Evolutionary conservation across 2,329 filamentous ascomycete genomes (phyloP).

Genomic region (Rhexocercosporidium sp.): DNA sequence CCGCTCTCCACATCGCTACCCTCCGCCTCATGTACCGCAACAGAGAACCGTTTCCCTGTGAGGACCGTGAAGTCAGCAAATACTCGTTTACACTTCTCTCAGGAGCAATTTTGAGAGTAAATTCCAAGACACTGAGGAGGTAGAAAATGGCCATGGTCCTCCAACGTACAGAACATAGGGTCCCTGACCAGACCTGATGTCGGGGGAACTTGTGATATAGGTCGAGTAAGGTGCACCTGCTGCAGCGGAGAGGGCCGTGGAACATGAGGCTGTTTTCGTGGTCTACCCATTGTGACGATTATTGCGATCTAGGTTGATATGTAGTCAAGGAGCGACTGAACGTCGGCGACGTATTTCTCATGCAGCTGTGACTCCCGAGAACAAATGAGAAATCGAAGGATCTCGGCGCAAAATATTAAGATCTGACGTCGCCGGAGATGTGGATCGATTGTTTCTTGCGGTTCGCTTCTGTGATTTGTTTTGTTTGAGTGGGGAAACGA

Average conservation of each 20-base stretch:
- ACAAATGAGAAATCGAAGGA: neutral
- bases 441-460: neutral
- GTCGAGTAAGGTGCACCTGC: constrained; percentile 38
- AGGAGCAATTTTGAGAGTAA: no score
- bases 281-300: constrained; percentile 8
- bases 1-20: constrained; percentile 33
- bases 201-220: constrained; percentile 28
- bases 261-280: constrained; percentile 23
- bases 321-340: constrained; percentile 6
- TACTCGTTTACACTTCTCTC: no score
- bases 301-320: neutral
- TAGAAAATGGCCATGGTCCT: no score
- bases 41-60: constrained; percentile 43
- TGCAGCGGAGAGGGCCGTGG: constrained; percentile 40
- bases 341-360: neutral
- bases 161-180: constrained; percentile 42
- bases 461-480: neutral
- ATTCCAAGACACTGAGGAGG: no score
- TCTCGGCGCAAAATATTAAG: neutral
- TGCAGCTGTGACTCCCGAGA: neutral
- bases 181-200: constrained; percentile 39
- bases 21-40: constrained; percentile 39
- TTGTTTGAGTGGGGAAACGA: neutral
- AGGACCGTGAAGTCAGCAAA: no score
- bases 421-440: neutral